phyloP scores from a whole-genome alignment of 768 basidiomycete species.

The Suillus weaverae region DNA sequence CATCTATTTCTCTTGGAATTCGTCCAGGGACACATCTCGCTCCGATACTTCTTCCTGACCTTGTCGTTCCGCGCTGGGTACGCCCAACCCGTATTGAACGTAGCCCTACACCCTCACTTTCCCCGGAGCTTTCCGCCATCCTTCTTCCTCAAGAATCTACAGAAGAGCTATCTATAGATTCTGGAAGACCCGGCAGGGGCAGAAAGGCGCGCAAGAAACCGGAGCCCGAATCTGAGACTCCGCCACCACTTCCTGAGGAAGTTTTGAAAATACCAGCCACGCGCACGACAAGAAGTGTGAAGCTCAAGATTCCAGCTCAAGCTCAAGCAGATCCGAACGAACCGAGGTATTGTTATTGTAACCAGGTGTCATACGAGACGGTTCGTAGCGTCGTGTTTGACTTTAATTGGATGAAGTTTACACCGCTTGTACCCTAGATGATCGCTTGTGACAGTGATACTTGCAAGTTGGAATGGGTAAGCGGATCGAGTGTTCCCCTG shows the following conservation, averaged over 20 bases:
- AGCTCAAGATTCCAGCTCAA: slow-evolving; percentile 38
- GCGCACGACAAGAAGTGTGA: slow-evolving; percentile 32
- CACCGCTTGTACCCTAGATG: slow-evolving; percentile 52
- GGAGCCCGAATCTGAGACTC: slow-evolving; percentile 13
- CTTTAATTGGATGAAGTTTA: slow-evolving; percentile 13
- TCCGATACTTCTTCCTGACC: slow-evolving; percentile 60
- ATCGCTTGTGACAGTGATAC: slow-evolving; percentile 76
- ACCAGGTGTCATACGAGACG: slow-evolving; percentile 77
- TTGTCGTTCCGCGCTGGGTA: slow-evolving; percentile 55
- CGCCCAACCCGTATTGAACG: slow-evolving; percentile 44
- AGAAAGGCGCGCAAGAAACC: slow-evolving; percentile 24
- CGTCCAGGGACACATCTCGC: slow-evolving; percentile 55
- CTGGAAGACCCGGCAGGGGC: slow-evolving; percentile 21
- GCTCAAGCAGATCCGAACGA: slow-evolving; percentile 43
- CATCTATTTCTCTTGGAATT: slow-evolving; percentile 51
- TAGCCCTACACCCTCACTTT: slow-evolving; percentile 42
- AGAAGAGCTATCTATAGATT: slow-evolving; percentile 16
- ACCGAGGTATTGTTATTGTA: slow-evolving; percentile 77
- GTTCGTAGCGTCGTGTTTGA: slow-evolving; percentile 39
- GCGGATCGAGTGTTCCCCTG: slow-evolving; percentile 26
- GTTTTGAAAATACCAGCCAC: slow-evolving; percentile 1
- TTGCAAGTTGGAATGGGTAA: slow-evolving; percentile 83
- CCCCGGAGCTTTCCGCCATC: slow-evolving; percentile 27
- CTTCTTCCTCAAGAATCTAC: slow-evolving; percentile 15
- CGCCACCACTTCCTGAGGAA: slow-evolving; percentile 6